phyloP scores from a whole-genome alignment of 495 filamentous ascomycete species.

The Entonaema liquescens region DNA sequence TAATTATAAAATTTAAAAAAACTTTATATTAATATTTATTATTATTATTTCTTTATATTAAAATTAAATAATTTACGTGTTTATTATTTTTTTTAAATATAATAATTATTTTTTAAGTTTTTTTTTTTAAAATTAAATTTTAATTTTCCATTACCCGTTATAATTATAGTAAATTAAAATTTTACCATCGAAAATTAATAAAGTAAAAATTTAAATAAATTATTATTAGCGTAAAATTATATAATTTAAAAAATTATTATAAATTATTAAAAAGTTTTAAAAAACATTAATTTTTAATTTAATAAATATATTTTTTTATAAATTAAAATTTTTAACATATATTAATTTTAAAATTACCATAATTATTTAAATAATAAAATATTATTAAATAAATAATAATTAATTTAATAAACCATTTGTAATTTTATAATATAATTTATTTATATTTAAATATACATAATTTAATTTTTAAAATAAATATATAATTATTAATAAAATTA shows the following conservation, averaged over 20 bases:
- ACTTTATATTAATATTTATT: no score
- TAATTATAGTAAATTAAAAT: background rate
- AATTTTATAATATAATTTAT: background rate
- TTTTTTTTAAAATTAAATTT: background rate
- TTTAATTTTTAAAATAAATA: slow-evolving; percentile 3
- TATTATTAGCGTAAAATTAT: background rate
- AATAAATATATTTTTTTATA: slow-evolving; percentile 3
- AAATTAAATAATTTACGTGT: background rate
- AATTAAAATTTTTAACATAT: background rate
- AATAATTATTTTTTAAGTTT: background rate
- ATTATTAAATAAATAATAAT: slow-evolving; percentile 1
- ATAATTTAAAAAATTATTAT: slow-evolving; percentile 1
- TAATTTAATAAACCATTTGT: background rate
- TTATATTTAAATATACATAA: slow-evolving; percentile 1
- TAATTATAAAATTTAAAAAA: no score
- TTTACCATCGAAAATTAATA: background rate
- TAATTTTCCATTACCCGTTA: background rate
- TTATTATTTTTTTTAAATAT: slow-evolving; percentile 2
- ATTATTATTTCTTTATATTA: background rate
- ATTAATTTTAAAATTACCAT: background rate
- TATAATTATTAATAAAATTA: slow-evolving; percentile 3
- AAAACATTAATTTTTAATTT: slow-evolving; percentile 1
- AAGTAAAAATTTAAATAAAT: background rate
- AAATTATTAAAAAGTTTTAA: background rate
- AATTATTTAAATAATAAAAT: background rate